Base-by-base conservation (phyloP, 31 red algal genomes). In the Bonnemaisonia californica region DNA sequence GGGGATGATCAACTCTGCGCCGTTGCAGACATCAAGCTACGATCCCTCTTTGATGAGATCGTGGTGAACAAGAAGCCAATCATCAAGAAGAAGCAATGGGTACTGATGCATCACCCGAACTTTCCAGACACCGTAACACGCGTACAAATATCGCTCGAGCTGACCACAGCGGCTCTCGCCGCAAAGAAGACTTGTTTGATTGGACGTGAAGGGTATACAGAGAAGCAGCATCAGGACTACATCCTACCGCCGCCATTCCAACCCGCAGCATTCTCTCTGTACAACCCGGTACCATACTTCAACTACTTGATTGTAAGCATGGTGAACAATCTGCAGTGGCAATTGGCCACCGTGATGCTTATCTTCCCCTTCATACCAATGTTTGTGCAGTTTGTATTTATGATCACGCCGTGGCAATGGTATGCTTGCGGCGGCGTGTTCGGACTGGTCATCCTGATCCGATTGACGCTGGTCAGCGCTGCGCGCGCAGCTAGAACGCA, bases 361-460 rank as follows among this genome's bases (percentile, higher is more conserved):
- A 79, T 87, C 24, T 95, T 95, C 68, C 86, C 93, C 18, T 95
- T 95, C 59, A 78, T 94, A 37, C 84, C 79, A 4, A 84, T 95
- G 81, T 60, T 85, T 34, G 57, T 95, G 51, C 76, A 89, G 76
- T 89, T 95, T 61, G 81, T 85, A 37, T 87, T 94, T 39, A 87
- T 83, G 78, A 31, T 85, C 29, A 95, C 85, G 5, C 86, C 93
- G 18, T 95, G 93, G 93, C 85, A 89, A 67, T 95, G 93, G 93
- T 95, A 91, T 61, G 81, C 76, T 1, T 54, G 64, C 4, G 86
- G 79, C 22, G 93, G 93, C 13, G 69, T 87, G 13, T 32, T 38
- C 41, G 93, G 93, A 36, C 61, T 91, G 27, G 27, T 87, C n/a
- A 86, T 95, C 1, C 77, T 95, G 30, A 56, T 91, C 74, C 93